These are phyloP conservation scores for Colletotrichum truncatum DNA, from an alignment of 2,329 filamentous ascomycete genomes.

Conservation along the genomic window DNA sequence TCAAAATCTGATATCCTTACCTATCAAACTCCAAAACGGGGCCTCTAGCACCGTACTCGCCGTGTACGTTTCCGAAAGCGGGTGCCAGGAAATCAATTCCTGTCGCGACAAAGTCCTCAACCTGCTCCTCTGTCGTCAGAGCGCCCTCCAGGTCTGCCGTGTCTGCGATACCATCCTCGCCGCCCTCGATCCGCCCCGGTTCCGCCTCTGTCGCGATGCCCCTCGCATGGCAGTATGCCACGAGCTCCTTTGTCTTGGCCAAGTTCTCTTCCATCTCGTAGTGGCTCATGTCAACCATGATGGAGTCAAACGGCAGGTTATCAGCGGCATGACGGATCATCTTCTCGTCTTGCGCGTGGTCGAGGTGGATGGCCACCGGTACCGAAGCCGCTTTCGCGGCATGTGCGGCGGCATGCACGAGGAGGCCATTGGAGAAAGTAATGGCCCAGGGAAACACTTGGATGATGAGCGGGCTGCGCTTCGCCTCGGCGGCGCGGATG, in stretches of 20 bases:
- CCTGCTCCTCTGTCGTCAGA: constrained; percentile 75
- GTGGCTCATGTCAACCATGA: constrained; percentile 83
- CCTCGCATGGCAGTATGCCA: constrained; percentile 67
- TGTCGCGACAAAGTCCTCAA: constrained; percentile 74
- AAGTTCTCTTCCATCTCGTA: constrained; percentile 78
- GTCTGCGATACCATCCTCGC: constrained; percentile 76
- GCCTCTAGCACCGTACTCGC: constrained; percentile 73
- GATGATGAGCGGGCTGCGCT: constrained; percentile 72
- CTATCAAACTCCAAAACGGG: constrained; percentile 67
- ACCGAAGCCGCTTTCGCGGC: constrained; percentile 65
- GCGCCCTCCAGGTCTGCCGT: constrained; percentile 54
- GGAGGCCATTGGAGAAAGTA: constrained; percentile 64
- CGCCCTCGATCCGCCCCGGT: constrained; percentile 70
- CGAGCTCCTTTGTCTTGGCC: constrained; percentile 67
- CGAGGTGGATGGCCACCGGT: constrained; percentile 70
- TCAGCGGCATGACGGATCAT: constrained; percentile 66
- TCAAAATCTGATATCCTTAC: neutral
- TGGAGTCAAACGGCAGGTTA: constrained; percentile 70
- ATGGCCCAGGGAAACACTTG: constrained; percentile 79
- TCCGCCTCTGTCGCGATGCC: constrained; percentile 77
- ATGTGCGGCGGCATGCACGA: constrained; percentile 62
- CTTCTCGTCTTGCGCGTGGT: constrained; percentile 70
- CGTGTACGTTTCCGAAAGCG: constrained; percentile 81
- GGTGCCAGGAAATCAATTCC: constrained; percentile 80
- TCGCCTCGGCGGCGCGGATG: constrained; percentile 73